Evolutionary conservation across 306 rosid genomes (phyloP), one percentile per base, ranked within the genome.

Genomic region (Cucurbita ficifolia): DNA sequence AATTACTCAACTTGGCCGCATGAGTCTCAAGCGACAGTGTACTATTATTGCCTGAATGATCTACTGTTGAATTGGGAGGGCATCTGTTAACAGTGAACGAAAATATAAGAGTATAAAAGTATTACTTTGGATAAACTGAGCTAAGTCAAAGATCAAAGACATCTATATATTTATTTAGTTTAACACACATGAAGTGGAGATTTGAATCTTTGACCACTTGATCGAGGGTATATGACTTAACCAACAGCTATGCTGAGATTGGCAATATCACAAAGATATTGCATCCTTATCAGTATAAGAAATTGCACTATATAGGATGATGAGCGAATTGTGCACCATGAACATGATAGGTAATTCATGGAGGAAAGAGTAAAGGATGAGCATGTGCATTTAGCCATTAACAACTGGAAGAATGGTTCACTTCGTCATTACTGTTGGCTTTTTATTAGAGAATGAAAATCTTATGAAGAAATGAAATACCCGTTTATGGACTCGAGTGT

Each of bases 401-500:
- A 46, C 50, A 11, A 46, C 50, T 46, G 10, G 16, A 46, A 46
- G 50, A 46, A 46, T 46, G 50, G 12, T 46, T 46, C 50, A 46
- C 50, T 46, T 46, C 10, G 5, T 46, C 50, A 46, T 46, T 10
- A 46, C 50, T 2, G 50, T 46, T 46, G 50, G 12, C 50, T 46
- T 4, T 11, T 46, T 46, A 46, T 46, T 46, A 46, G 50, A 46
- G 50, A 54, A 18, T 2, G 59, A 58, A 58, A 63, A 40, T 7
- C 21, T 40, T 40, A 11, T n/a, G 50, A 63, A 60, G 10, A 36
- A 63, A 39, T 38, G 29, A 38, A 39, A 63, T 89, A 88, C 97
- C 95, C 81, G 52, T 45, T 72, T 68, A 84, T 52, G 63, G 87
- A 76, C 80, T 61, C 77, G 46, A 83, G 73, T 75, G 33, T 63